Percentiles rank a stretch among this genome's conserved stretches.
phyloP scores from a whole-genome alignment of 2,329 filamentous ascomycete genomes.

The Alternaria arbusti region DNA sequence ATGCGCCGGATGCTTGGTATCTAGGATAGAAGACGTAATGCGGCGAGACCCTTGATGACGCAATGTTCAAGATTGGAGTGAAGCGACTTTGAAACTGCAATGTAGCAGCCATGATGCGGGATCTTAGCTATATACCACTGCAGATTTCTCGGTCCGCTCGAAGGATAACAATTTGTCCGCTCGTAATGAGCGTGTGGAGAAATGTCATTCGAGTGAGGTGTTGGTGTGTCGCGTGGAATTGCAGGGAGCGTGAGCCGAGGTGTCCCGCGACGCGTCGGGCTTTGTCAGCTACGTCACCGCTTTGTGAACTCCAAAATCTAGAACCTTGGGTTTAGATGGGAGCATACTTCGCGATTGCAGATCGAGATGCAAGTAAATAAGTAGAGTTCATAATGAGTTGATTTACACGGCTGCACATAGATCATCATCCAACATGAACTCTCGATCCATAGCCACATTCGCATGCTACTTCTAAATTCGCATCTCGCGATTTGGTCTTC shows the following conservation, averaged over 20 bases:
- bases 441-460: neutral
- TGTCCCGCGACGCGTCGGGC: constrained; percentile 8
- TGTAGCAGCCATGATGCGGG: neutral
- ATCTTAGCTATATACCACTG: constrained; percentile 5
- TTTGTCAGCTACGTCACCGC: constrained; percentile 22
- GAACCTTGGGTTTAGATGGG: constrained; percentile 9
- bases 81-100: constrained; percentile 1
- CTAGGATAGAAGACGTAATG: constrained; percentile 32
- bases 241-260: constrained; percentile 17
- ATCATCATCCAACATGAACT: neutral
- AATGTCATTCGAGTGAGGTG: constrained; percentile 8
- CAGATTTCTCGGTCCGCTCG: constrained; percentile 16
- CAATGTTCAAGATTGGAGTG: constrained; percentile 24
- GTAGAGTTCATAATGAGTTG: neutral
- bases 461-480: neutral
- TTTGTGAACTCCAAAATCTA: constrained; percentile 14
- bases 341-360: neutral
- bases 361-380: neutral
- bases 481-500: constrained; percentile 2
- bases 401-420: constrained; percentile 6
- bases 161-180: neutral
- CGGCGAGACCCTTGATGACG: constrained; percentile 22
- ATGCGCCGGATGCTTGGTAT: constrained; percentile 6
- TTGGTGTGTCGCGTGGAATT: constrained; percentile 8
- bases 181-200: constrained; percentile 4